Conservation (phyloP, 805 yeast species). For the Nakazawaea ernobii region DNA sequence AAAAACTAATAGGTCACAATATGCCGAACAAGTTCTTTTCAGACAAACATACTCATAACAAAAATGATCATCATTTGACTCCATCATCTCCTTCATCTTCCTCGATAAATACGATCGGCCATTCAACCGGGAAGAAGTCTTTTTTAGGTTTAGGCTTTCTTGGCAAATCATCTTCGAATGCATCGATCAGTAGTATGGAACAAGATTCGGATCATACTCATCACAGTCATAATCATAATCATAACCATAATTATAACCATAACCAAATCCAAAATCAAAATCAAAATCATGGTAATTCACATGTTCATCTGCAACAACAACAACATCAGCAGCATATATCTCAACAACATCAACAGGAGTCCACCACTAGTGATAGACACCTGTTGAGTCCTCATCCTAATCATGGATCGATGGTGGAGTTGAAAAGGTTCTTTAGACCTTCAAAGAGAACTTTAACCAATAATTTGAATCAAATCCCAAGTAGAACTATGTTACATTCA, state of each 20-base stretch:
- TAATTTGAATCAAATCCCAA: constrained; percentile 26
- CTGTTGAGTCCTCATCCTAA: constrained; percentile 10
- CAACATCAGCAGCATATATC: neutral
- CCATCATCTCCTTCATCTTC: neutral
- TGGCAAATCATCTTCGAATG: constrained; percentile 8
- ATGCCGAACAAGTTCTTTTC: constrained; percentile 5
- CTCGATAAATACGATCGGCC: neutral
- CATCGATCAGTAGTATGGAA: neutral
- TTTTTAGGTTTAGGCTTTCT: constrained; percentile 9
- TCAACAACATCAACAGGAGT: neutral
- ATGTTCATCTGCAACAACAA: neutral
- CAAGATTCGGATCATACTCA: neutral
- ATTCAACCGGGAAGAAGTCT: constrained; percentile 5
- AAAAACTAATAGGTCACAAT: neutral
- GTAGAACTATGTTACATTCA: constrained; percentile 19
- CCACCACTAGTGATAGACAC: neutral
- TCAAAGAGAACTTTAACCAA: constrained; percentile 22
- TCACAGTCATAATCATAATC: neutral
- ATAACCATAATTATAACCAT: neutral
- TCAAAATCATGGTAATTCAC: neutral
- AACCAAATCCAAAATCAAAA: neutral
- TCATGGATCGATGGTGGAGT: constrained; percentile 57
- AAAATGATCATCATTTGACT: neutral
- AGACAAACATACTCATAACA: neutral
- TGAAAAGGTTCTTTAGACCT: constrained; percentile 69